Base-by-base conservation (phyloP, 2,329 filamentous ascomycete genomes). In the Arthrobotrys entomopaga region DNA sequence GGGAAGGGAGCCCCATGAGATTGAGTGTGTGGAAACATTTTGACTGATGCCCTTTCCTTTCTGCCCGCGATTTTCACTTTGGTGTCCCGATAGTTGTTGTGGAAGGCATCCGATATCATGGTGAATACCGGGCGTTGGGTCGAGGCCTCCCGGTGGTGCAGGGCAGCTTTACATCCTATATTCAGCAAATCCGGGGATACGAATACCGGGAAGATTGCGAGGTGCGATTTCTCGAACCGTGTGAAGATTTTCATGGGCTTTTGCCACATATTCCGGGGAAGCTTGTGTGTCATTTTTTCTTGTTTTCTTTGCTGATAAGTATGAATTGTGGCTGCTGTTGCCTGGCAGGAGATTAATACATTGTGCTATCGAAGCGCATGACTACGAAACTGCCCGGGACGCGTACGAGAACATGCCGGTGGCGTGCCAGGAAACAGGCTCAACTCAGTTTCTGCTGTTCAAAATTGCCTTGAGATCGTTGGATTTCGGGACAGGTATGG, bases 371-470 rank as follows among this genome's bases (percentile, higher is more conserved):
- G 84, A 86, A 34, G 84, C 82, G 29, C 85, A 87, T 34, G 85
- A 90, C 65, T 79, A 85, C 15, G 82, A 84, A 2, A 82, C 81
- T 43, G 90, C 89, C 10, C 82, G 83, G 43, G 83, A 86, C 29
- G 80, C 86, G 0, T 89, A 90, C 76, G 81, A 83, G 19, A 80
- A 83, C 0, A 90, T 95, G 85, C 82, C 89, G 0, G 83, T 87
- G 15, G 77, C 81, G 0, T 85, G 85, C 16, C 86, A 85, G 75
- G 83, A 87, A 53, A 88, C 91, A 8, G 85, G 88, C 0, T 84
- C 89, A 78, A 92, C 90, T 1, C 84, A 86, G 40, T 95, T 92
- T 79, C 80, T 96, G 24, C 87, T 91, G 82, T 96, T 92, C 81
- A 92, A 91, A 79, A 84, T 89, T 16, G 87, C 90, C 0, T 81